Conservation (phyloP, 306 rosid genomes). For the Prunus campanulata region DNA sequence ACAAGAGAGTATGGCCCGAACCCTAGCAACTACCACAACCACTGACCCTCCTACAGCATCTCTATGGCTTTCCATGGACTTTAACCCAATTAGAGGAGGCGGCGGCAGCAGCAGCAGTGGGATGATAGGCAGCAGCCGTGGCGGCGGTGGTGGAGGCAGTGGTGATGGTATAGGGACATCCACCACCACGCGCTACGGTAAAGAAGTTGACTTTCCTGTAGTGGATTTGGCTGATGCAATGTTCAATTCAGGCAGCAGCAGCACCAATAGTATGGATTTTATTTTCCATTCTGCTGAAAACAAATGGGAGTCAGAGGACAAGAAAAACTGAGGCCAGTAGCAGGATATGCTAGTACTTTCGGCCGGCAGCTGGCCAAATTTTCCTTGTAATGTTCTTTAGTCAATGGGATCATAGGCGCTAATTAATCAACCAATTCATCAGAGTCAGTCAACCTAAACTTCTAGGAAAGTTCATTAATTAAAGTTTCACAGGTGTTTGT, state of each 20-base stretch:
- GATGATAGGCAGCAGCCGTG: background rate
- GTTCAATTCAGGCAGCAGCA: constrained; percentile 61
- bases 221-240: constrained; percentile 60
- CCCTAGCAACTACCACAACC: background rate
- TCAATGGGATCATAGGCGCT: background rate
- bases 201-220: constrained; percentile 40
- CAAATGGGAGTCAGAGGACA: constrained; percentile 36
- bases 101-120: background rate
- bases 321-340: constrained; percentile 16
- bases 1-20: constrained; percentile 19
- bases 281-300: constrained; percentile 39
- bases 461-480: background rate
- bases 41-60: constrained; percentile 3
- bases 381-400: background rate
- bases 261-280: constrained; percentile 56
- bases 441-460: background rate
- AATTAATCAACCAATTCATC: background rate
- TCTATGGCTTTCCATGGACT: constrained; percentile 34
- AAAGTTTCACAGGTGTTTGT: background rate
- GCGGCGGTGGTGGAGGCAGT: background rate
- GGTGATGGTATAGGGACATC: constrained; percentile 28
- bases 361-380: background rate
- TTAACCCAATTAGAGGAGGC: constrained; percentile 1
- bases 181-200: constrained; percentile 19
- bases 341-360: background rate